Conservation (phyloP, 1,284 basidiomycete genomes). For the Fomitopsis betulina region DNA sequence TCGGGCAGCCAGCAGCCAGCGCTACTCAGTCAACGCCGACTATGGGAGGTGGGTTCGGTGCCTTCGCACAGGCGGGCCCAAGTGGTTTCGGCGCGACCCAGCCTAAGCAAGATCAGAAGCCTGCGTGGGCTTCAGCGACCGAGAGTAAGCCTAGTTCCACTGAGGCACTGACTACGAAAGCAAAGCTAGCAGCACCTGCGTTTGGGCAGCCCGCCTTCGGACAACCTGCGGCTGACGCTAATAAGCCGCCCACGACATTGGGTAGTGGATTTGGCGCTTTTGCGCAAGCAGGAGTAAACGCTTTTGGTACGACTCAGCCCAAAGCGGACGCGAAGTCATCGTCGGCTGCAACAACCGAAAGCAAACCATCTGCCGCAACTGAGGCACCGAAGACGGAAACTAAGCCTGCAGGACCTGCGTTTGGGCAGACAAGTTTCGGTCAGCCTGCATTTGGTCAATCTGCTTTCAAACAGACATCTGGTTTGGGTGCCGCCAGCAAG, state of each 20-base stretch:
- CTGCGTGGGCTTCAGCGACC: background rate
- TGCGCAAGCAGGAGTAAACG: background rate
- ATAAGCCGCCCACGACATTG: no score
- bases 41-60: conserved; percentile 18
- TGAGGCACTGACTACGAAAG: no score
- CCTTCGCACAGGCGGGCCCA: conserved; percentile 8
- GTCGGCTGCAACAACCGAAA: no score
- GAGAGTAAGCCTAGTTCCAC: background rate
- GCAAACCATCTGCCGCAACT: background rate
- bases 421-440: conserved; percentile 29
- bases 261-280: background rate
- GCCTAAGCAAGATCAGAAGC: background rate
- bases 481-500: background rate
- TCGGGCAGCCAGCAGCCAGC: conserved; percentile 28
- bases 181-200: background rate
- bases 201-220: background rate
- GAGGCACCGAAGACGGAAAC: background rate
- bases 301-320: background rate
- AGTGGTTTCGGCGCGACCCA: background rate
- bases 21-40: conserved; percentile 13
- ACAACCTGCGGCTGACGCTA: background rate
- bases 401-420: conserved; percentile 19
- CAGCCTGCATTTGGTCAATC: conserved; percentile 20
- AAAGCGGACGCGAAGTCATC: no score
- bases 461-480: conserved; percentile 22